Base-by-base conservation (phyloP, 352 stramenopile genomes). In the Pythium utonaiense region DNA sequence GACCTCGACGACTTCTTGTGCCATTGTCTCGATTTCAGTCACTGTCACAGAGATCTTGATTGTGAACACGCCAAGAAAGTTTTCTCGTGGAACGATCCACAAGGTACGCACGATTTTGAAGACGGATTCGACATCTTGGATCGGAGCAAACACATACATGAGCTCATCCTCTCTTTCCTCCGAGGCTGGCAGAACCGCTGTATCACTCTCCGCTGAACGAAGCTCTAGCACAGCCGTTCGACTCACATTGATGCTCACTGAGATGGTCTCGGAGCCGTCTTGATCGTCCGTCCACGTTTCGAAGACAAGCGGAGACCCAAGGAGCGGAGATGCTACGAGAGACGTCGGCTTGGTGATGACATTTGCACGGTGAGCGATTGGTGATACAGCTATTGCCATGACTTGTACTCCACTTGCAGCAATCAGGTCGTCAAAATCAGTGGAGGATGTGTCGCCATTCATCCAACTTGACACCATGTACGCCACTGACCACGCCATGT, bases 321-420 rank as follows among this genome's bases (percentile, higher is more conserved):
- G 42, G 3, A 74, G 38, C 31, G 73, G 73, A 19, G 67, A 67
- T 8, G 59, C 70, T 6, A 67, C 52, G n/a, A 62, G 54, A 3
- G 70, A 67, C 7, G 69, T 40, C 2, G 73, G 69, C 13, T 3
- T 63, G 24, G 73, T 52, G 0, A 31, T 25, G 17, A 77, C 57
- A 8, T 50, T 45, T 1, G 73, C 58, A 3, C 41, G 13, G 25
- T 80, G 73, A 5, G 50, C 71, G 6, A 78, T 76, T 1, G 73
- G 59, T 14, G 19, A 1, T 1, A 66, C 30, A 1, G 38, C 22
- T 2, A 57, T 0, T 30, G 6, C 14, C 19, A 53, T 56, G 6
- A 12, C 19, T 2, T 40, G 13, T 3, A 8, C 13, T 1, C 12
- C 10, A 13, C 42, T 53, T 3, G 28, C 0, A 0, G 53, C 60